Evolutionary conservation across 805 yeast species (phyloP).

Genomic region (Monosporozyma yasuniensis): DNA sequence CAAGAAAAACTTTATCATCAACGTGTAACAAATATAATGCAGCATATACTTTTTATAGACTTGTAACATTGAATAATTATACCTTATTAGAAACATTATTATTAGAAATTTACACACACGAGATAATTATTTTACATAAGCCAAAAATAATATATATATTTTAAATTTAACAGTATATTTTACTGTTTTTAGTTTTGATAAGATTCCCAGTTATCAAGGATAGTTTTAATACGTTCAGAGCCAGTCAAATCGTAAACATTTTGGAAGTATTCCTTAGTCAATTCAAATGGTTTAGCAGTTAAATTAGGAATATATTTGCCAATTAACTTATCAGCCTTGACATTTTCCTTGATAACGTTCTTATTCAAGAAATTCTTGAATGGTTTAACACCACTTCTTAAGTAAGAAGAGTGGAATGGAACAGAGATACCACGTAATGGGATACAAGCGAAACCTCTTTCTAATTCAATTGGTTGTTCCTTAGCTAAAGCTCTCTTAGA

Average conservation of each 20-base stretch:
- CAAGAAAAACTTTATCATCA: not conserved
- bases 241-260: constrained; percentile 89
- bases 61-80: not conserved
- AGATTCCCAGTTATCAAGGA: constrained; percentile 91
- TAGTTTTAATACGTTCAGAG: constrained; percentile 80
- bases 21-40: not conserved
- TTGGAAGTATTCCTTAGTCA: constrained; percentile 94
- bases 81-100: not conserved
- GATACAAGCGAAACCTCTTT: constrained; percentile 96
- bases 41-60: not conserved
- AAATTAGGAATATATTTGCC: constrained; percentile 97
- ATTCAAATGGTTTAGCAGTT: constrained; percentile 94
- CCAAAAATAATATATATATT: constrained; percentile 1
- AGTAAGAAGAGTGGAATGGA: constrained; percentile 98
- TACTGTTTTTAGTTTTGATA: constrained; percentile 35
- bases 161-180: not conserved
- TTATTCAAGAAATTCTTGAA: constrained; percentile 95
- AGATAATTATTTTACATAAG: not conserved
- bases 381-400: constrained; percentile 97
- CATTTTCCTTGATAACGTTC: constrained; percentile 91
- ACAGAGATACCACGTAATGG: constrained; percentile 99
- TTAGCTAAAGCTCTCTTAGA: constrained; percentile 73
- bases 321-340: constrained; percentile 85
- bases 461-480: constrained; percentile 93
- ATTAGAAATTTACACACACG: not conserved